Evolutionary conservation across 2,329 filamentous ascomycete genomes (phyloP).

Genomic region (Pestalotiopsis sp.): DNA sequence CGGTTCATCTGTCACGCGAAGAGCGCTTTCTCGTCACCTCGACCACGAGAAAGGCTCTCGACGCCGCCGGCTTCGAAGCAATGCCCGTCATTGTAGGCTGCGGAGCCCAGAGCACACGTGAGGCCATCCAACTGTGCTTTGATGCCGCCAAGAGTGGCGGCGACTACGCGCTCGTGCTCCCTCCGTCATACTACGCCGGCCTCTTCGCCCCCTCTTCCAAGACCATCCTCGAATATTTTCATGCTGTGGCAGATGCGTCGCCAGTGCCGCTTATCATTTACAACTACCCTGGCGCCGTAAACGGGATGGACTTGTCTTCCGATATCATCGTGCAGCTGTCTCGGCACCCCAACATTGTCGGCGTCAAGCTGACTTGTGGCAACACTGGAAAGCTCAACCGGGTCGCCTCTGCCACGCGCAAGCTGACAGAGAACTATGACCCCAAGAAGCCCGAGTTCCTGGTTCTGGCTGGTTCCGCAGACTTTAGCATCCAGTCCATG

Average conservation of each 20-base stretch:
- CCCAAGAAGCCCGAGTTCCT: slow-evolving; percentile 54
- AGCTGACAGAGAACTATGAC: slow-evolving; percentile 32
- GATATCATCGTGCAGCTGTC: slow-evolving; percentile 61
- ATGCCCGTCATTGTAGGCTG: slow-evolving; percentile 77
- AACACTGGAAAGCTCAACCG: slow-evolving; percentile 71
- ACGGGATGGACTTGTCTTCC: slow-evolving; percentile 64
- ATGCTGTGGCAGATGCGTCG: slow-evolving; percentile 60
- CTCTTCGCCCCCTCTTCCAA: slow-evolving; percentile 62
- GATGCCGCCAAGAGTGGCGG: slow-evolving; percentile 70
- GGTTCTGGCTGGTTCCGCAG: slow-evolving; percentile 71
- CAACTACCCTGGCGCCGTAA: slow-evolving; percentile 67
- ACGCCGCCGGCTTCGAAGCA: slow-evolving; percentile 62
- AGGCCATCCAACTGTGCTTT: slow-evolving; percentile 68
- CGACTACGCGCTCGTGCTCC: slow-evolving; percentile 74
- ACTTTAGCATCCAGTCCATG: slow-evolving; percentile 70
- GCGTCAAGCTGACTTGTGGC: slow-evolving; percentile 69
- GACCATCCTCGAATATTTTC: slow-evolving; percentile 67
- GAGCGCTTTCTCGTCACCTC: slow-evolving; percentile 70
- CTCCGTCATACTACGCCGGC: slow-evolving; percentile 73
- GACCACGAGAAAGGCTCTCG: slow-evolving; percentile 68
- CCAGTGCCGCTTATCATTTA: slow-evolving; percentile 69
- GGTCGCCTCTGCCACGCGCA: slow-evolving; percentile 58
- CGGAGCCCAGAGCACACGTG: slow-evolving; percentile 70
- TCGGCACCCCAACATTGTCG: slow-evolving; percentile 65
- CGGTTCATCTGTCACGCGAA: slow-evolving; percentile 71